Percentiles rank a stretch among this genome's conserved stretches.
phyloP scores from a whole-genome alignment of 2,329 filamentous ascomycete genomes.

The Exophiala xenobiotica region DNA sequence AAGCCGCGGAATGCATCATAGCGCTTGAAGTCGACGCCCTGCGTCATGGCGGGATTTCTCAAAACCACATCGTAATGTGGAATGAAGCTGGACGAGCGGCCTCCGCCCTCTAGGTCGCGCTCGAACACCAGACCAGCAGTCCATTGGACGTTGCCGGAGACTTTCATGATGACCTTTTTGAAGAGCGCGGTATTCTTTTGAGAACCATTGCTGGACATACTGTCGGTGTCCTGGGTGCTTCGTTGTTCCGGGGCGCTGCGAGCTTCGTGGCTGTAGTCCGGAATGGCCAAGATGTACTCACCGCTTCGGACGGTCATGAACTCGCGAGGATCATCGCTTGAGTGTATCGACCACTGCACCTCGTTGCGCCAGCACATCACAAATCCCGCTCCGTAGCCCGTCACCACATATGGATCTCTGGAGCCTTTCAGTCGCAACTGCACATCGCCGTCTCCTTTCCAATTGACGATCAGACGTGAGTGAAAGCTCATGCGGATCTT shows the following conservation, averaged over 20 bases:
- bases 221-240: conserved; percentile 54
- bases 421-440: conserved; percentile 88
- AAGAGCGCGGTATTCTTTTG: conserved; percentile 76
- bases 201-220: conserved; percentile 61
- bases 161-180: conserved; percentile 98
- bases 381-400: conserved; percentile 88
- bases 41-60: conserved; percentile 74
- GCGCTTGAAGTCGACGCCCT: conserved; percentile 46
- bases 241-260: conserved; percentile 57
- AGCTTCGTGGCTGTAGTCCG: conserved; percentile 87
- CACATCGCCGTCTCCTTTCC: conserved; percentile 94
- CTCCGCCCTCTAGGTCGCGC: conserved; percentile 68
- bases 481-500: conserved; percentile 95
- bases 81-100: conserved; percentile 80
- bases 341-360: conserved; percentile 81
- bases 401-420: conserved; percentile 89
- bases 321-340: conserved; percentile 80
- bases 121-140: conserved; percentile 90
- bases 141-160: conserved; percentile 95
- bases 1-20: conserved; percentile 98
- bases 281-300: conserved; percentile 90
- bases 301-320: conserved; percentile 97
- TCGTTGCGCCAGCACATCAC: conserved; percentile 98
- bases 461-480: conserved; percentile 81
- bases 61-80: conserved; percentile 90